phyloP scores from a whole-genome alignment of 768 basidiomycete species.

The Leccinum aurantiacum region DNA sequence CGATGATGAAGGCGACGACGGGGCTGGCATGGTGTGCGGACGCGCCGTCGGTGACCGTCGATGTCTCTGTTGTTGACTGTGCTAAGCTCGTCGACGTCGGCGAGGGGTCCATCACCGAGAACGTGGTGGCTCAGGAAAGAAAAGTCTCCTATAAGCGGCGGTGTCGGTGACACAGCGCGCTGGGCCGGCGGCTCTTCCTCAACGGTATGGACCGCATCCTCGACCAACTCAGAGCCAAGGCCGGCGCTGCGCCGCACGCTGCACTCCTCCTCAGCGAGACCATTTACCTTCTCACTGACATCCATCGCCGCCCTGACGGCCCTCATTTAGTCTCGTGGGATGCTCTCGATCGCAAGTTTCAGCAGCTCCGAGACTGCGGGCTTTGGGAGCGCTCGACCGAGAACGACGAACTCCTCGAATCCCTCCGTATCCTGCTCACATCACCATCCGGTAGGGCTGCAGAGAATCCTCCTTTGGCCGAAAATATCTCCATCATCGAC shows the following conservation, averaged over 20 bases:
- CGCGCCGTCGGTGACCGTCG: slow-evolving; percentile 19
- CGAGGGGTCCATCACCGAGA: slow-evolving; percentile 22
- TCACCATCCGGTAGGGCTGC: not conserved
- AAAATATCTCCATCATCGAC: slow-evolving; percentile 17
- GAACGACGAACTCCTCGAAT: slow-evolving; percentile 29
- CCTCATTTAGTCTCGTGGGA: slow-evolving; percentile 26
- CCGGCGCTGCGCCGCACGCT: slow-evolving; percentile 9
- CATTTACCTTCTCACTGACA: slow-evolving; percentile 17
- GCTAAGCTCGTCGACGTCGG: slow-evolving; percentile 18
- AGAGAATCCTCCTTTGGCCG: not conserved
- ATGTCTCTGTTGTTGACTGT: slow-evolving; percentile 16
- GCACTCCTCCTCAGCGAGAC: slow-evolving; percentile 21
- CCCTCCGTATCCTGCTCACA: slow-evolving; percentile 21
- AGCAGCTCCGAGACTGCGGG: slow-evolving; percentile 23
- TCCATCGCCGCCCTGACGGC: slow-evolving; percentile 24
- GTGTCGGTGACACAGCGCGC: not conserved
- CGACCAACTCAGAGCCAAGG: slow-evolving; percentile 21
- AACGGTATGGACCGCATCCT: slow-evolving; percentile 30
- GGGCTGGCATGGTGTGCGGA: slow-evolving; percentile 49
- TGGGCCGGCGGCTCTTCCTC: not conserved
- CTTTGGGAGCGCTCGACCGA: slow-evolving; percentile 28
- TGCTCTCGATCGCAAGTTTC: slow-evolving; percentile 20
- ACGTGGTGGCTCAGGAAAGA: slow-evolving; percentile 5
- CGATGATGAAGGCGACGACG: slow-evolving; percentile 76
- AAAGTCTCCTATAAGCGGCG: slow-evolving; percentile 20